These are phyloP conservation scores for Colletotrichum siamense DNA, from an alignment of 2,329 filamentous ascomycete species.

Conservation along the genomic window DNA sequence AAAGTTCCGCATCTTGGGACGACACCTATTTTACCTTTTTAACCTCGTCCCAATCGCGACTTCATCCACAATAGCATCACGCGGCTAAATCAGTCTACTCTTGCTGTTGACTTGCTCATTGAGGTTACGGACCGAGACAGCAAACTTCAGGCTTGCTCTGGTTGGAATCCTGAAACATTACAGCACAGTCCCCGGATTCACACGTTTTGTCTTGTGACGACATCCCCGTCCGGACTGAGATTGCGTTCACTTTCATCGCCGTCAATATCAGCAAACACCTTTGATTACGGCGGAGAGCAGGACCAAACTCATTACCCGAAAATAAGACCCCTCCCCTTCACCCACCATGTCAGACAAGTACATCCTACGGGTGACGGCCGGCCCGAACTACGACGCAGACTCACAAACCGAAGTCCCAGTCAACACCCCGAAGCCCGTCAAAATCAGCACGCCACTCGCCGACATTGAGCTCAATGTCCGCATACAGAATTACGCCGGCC, in stretches of 20 bases:
- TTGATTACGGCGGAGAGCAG: neutral
- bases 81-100: neutral
- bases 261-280: too few species aligned
- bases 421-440: conserved; percentile 69
- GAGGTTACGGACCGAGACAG: neutral
- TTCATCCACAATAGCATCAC: neutral
- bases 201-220: neutral
- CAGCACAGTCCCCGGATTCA: neutral
- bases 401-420: conserved; percentile 78
- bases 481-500: conserved; percentile 70
- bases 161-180: neutral
- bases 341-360: conserved; percentile 70
- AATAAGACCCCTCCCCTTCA: neutral
- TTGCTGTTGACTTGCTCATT: neutral
- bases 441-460: conserved; percentile 68
- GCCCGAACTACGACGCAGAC: conserved; percentile 74
- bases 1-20: neutral
- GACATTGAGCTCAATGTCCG: conserved; percentile 76
- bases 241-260: neutral
- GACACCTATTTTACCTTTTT: neutral
- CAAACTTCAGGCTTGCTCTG: neutral
- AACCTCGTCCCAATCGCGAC: neutral
- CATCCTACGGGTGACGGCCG: conserved; percentile 81
- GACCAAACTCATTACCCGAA: neutral
- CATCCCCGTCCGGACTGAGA: neutral